These are phyloP conservation scores for Coemansia sp. DNA, from an alignment of 192 early-diverging fungal species.

Conservation along the genomic window DNA sequence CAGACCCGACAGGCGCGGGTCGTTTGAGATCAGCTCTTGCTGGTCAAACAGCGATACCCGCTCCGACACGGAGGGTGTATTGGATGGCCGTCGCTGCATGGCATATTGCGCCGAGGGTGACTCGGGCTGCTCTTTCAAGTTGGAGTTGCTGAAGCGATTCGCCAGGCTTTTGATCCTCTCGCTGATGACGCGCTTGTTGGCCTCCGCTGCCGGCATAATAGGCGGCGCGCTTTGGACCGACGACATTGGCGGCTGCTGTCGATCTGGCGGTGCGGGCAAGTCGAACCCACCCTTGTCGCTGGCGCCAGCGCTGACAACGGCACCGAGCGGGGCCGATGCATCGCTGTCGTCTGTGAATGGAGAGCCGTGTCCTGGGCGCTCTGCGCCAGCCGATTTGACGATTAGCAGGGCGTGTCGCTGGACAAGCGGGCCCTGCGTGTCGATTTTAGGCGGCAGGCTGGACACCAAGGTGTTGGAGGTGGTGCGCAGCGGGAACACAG, in stretches of 20 bases:
- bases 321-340: not conserved
- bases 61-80: conserved; percentile 52
- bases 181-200: conserved; percentile 45
- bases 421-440: conserved; percentile 7
- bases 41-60: conserved; percentile 52
- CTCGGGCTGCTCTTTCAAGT: conserved; percentile 23
- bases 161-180: conserved; percentile 51
- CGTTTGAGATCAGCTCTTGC: conserved; percentile 12
- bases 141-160: conserved; percentile 47
- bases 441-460: conserved; percentile 21
- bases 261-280: conserved; percentile 4
- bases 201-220: conserved; percentile 7
- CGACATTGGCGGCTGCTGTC: not conserved
- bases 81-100: conserved; percentile 39
- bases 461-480: conserved; percentile 31
- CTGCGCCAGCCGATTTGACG: not conserved
- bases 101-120: conserved; percentile 11
- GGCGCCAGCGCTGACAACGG: not conserved
- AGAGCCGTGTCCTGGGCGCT: not conserved
- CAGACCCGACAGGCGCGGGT: conserved; percentile 34
- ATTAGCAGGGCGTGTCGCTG: not conserved
- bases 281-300: conserved; percentile 17
- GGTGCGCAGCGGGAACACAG: conserved; percentile 48
- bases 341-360: conserved; percentile 34
- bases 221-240: not conserved